Evolutionary conservation across 352 stramenopile species (phyloP).

Genomic region (Phytopythium aichiense): DNA sequence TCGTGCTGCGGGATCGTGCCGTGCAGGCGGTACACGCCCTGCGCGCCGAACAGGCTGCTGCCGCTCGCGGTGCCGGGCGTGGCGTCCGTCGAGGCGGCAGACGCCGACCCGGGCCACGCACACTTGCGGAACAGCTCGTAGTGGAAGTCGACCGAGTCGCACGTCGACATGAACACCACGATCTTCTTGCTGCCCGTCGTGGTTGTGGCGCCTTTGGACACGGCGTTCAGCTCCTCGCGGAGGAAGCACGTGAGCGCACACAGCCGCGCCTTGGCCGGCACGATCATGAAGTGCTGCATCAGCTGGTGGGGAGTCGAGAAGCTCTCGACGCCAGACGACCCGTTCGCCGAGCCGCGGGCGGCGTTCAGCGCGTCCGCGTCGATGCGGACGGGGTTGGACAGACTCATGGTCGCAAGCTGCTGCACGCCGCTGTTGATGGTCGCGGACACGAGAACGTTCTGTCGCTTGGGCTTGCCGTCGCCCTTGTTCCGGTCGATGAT

Average conservation of each 20-base stretch:
- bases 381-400: slow-evolving; percentile 67
- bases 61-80: not conserved
- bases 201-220: slow-evolving; percentile 13
- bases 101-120: slow-evolving; percentile 37
- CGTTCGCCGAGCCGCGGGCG: slow-evolving; percentile 10
- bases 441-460: slow-evolving; percentile 87
- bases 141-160: slow-evolving; percentile 97
- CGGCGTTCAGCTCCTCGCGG: slow-evolving; percentile 52
- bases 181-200: slow-evolving; percentile 45
- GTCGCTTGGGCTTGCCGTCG: slow-evolving; percentile 65
- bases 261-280: slow-evolving; percentile 93
- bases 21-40: slow-evolving; percentile 88
- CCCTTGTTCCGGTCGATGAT: slow-evolving; percentile 87
- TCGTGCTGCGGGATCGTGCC: slow-evolving; percentile 96
- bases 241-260: slow-evolving; percentile 92
- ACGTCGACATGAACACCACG: slow-evolving; percentile 97
- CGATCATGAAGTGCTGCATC: slow-evolving; percentile 95
- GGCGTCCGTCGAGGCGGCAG: not conserved
- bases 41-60: slow-evolving; percentile 56
- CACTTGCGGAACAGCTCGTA: slow-evolving; percentile 89
- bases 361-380: slow-evolving; percentile 58
- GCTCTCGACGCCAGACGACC: slow-evolving; percentile 26
- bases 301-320: slow-evolving; percentile 92
- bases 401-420: slow-evolving; percentile 79
- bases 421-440: slow-evolving; percentile 86